phyloP scores from a whole-genome alignment of 2,329 filamentous ascomycete genomes.

The Akanthomyces muscarius region DNA sequence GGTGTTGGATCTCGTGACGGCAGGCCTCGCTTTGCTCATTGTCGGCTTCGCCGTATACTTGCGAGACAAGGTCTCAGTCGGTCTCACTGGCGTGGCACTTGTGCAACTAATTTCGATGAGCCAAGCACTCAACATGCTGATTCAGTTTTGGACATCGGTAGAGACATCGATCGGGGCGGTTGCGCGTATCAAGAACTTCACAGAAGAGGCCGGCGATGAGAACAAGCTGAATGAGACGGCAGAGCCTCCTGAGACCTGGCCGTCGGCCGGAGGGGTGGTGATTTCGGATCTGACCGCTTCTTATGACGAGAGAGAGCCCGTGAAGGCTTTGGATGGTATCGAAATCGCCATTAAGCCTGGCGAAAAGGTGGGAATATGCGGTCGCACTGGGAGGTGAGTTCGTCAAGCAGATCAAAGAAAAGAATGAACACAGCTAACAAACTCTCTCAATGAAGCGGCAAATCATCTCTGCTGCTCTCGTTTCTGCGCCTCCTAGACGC shows the following conservation, averaged over 20 bases:
- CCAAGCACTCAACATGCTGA: constrained; percentile 33
- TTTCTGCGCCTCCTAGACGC: constrained; percentile 47
- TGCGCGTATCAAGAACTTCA: constrained; percentile 32
- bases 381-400: constrained; percentile 40
- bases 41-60: constrained; percentile 42
- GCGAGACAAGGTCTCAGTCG: constrained; percentile 26
- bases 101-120: constrained; percentile 32
- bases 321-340: constrained; percentile 24
- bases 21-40: constrained; percentile 43
- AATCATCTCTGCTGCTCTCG: constrained; percentile 45
- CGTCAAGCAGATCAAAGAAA: constrained; percentile 10
- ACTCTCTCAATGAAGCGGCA: constrained; percentile 36
- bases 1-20: constrained; percentile 47
- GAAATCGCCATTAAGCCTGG: constrained; percentile 31
- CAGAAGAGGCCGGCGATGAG: constrained; percentile 27
- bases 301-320: constrained; percentile 21
- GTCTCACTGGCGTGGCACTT: constrained; percentile 32
- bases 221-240: constrained; percentile 22
- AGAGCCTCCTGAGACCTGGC: constrained; percentile 28
- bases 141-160: constrained; percentile 35
- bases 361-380: constrained; percentile 49
- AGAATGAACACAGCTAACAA: background rate
- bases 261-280: constrained; percentile 27
- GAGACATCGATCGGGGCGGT: constrained; percentile 37
- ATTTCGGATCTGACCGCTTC: constrained; percentile 27